phyloP scores from a whole-genome alignment of 1,284 basidiomycete species.

The Anthracocystis setariae region DNA sequence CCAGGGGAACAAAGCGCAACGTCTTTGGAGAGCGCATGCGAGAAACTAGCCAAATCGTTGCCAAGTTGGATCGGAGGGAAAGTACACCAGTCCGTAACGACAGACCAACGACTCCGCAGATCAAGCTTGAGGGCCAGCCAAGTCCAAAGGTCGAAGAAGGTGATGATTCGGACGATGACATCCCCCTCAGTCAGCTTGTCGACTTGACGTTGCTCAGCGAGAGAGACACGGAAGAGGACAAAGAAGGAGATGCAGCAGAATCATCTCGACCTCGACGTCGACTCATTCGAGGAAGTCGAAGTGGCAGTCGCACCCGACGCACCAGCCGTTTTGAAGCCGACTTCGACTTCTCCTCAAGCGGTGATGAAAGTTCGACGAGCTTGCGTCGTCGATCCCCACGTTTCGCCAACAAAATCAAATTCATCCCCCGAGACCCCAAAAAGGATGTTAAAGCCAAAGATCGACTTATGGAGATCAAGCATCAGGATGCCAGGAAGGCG shows the following conservation, averaged over 20 bases:
- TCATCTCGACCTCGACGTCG: neutral
- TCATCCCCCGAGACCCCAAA: neutral
- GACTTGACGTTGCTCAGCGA: neutral
- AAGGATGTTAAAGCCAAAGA: neutral
- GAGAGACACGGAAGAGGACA: neutral
- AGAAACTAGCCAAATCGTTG: too few species aligned
- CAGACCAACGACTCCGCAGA: neutral
- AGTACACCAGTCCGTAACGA: neutral
- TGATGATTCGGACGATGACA: slow-evolving; percentile 11
- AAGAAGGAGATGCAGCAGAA: neutral
- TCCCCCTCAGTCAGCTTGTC: neutral
- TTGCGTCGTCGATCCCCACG: neutral
- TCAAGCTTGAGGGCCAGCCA: neutral
- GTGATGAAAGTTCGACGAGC: neutral
- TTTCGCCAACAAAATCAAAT: neutral
- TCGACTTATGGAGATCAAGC: too few species aligned
- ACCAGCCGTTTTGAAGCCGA: neutral
- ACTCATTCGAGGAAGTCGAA: neutral
- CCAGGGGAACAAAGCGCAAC: too few species aligned
- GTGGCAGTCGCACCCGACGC: neutral
- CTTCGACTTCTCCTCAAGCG: neutral
- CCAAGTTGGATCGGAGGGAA: too few species aligned
- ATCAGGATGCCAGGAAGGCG: too few species aligned
- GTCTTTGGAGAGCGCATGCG: too few species aligned
- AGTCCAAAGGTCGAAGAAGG: neutral